Percentiles rank a stretch among this genome's conserved stretches.
Conservation (phyloP, 140 eudicot genomes). For the Erigeron philadelphicus region DNA sequence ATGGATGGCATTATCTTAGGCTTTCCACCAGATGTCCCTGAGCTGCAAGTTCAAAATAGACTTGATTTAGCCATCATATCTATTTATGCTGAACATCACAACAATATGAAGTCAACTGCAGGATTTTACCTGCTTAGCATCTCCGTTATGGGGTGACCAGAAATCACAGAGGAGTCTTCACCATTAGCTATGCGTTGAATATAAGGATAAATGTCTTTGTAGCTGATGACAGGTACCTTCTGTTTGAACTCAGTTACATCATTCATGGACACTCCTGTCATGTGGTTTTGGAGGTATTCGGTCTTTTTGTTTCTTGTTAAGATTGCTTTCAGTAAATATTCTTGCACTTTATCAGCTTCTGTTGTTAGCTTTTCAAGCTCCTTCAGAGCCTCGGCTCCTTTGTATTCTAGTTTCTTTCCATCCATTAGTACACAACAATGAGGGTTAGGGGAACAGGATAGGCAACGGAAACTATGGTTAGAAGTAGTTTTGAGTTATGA, state of each 20-base stretch:
- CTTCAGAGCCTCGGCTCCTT: conserved; percentile 66
- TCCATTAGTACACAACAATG: conserved; percentile 40
- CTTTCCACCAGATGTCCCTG: conserved; percentile 91
- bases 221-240: conserved; percentile 59
- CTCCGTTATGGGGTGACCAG: conserved; percentile 71
- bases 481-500: conserved; percentile 25
- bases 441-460: not conserved
- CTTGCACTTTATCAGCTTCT: conserved; percentile 61
- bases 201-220: conserved; percentile 61
- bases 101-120: conserved; percentile 11
- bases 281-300: conserved; percentile 49
- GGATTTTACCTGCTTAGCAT: conserved; percentile 69
- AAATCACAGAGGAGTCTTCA: conserved; percentile 62
- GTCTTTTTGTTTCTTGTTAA: conserved; percentile 53
- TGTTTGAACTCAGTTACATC: conserved; percentile 44
- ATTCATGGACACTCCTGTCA: conserved; percentile 39
- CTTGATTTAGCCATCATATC: conserved; percentile 10
- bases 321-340: conserved; percentile 49
- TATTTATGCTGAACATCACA: not conserved
- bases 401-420: conserved; percentile 74
- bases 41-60: conserved; percentile 46
- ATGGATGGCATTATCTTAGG: conserved; percentile 85
- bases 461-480: conserved; percentile 3
- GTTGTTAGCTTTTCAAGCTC: conserved; percentile 61
- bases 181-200: conserved; percentile 72